Percentiles rank a stretch among this genome's conserved stretches.
Evolutionary conservation across 2,329 filamentous ascomycete species (phyloP).

Genomic region (Fusarium napiforme): DNA sequence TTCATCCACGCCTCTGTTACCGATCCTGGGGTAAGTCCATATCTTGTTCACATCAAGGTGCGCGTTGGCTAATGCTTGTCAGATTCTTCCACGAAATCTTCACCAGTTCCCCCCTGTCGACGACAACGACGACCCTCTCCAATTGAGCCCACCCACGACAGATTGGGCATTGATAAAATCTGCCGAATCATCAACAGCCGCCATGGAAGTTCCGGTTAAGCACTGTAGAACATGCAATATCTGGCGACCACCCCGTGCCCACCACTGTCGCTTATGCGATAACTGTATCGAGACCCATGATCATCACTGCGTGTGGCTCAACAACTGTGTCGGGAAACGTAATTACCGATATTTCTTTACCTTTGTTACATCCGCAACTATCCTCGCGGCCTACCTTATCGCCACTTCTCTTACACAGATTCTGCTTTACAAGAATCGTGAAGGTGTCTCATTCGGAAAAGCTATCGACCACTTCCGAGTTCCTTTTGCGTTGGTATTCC

Average conservation of each 20-base stretch:
- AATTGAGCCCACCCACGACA: constrained; percentile 84
- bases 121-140: constrained; percentile 82
- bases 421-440: constrained; percentile 73
- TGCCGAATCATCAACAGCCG: constrained; percentile 76
- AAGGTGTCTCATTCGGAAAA: constrained; percentile 73
- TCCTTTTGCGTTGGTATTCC: constrained; percentile 89
- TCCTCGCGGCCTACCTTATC: constrained; percentile 81
- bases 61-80: constrained; percentile 22
- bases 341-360: constrained; percentile 99
- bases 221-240: constrained; percentile 98
- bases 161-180: constrained; percentile 95
- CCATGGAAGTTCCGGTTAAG: constrained; percentile 98
- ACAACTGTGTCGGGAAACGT: constrained; percentile 95
- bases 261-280: constrained; percentile 96
- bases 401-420: constrained; percentile 84
- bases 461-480: constrained; percentile 79
- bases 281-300: constrained; percentile 98
- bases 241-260: constrained; percentile 94
- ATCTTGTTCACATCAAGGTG: not conserved
- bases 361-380: constrained; percentile 82
- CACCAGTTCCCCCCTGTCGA: constrained; percentile 85
- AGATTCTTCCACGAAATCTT: constrained; percentile 93
- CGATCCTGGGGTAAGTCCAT: constrained; percentile 84
- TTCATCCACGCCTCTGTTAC: constrained; percentile 93
- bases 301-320: constrained; percentile 98